Evolutionary conservation across 1,139 yeast species (phyloP), one percentile per base, ranked within the genome.

Genomic region (Hansenula anomala): DNA sequence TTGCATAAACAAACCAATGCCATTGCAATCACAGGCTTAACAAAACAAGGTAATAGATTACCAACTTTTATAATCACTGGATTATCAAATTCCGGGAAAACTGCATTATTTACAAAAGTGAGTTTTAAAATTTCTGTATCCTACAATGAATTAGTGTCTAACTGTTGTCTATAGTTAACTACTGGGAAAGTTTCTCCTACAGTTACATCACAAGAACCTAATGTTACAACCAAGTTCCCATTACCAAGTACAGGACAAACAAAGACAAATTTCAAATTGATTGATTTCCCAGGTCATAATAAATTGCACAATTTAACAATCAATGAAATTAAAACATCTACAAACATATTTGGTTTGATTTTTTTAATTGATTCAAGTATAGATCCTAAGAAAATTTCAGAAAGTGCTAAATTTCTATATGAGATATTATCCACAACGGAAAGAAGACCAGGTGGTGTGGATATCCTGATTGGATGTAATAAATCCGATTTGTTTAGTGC

Each of bases 201-300:
- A 2, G 78, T 75, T 10, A 67, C 67, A 33, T 69, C 79, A 3
- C 67, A 69, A 37, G 67, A 62, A 35, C 66, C 73, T n/a, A 73
- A 67, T 50, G 41, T 53, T 29, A 59, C 58, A 15, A 62, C 56
- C 10, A 49, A 54, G 14, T 58, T 65, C 39, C 46, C 55, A 37
- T 47, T 73, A 19, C 74, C 75, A 9, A 56, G 62, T 14, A 43
- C 55, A 33, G 42, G 61, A 23, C 36, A 47, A 28, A 37, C 57
- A 36, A 38, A 51, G 40, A 38, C 55, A 33, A 36, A 55, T 37
- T 71, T 64, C 60, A 70, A 71, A 48, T 58, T 89, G 34, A 71
- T 83, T 36, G 97, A 90, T 56, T 80, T 80, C 49, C 97, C 97
- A 3, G 97, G 97, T 8, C 92, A 85, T 60, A 65, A 75, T 41